Base-by-base conservation (phyloP, 129 eudicot species). In the Flaveria linearis region DNA sequence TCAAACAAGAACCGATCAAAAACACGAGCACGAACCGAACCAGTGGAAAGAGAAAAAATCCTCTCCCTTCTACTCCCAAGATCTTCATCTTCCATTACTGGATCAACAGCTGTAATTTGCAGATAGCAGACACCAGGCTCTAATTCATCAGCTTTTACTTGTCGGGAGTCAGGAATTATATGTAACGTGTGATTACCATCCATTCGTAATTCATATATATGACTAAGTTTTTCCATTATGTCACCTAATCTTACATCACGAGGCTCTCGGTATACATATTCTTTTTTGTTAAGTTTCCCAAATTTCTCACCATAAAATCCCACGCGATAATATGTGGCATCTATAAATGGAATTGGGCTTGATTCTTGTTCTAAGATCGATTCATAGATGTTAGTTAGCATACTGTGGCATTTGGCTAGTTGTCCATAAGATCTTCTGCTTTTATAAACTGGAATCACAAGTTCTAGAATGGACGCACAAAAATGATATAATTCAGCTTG, bases 51-150 rank as follows among this genome's bases (percentile, higher is more conserved):
- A 5, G 99, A 91, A 64, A 95, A 87, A 75, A 91, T 89, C 51
- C 99, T 86, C 81, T 95, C 99, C 78, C 99, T 87, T 71, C 99
- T 81, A 75, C 99, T 95, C 56, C 97, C 99, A 50, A 95, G 79
- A 80, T 95, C 97, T 71, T 95, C 99, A 69, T 95, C 99, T 82
- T 95, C 99, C 99, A 95, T 91, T 41, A 95, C 97, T 0, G 99
- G 97, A 78, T 95, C 99, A 60, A 95, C 99, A n/a, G 99, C 99
- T 55, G 99, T 94, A 36, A 94, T 89, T 78, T 94, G 99, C 63
- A 94, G 82, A 81, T 94, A 91, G 73, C 97, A 91, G 30, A 85
- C 96, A 72, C 95, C 99, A 5, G 93, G 84, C 80, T 88, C 92
- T 88, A 94, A 80, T 70, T 94, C 96, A 11, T 91, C 97, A 8